Base-by-base conservation (phyloP, 2,329 filamentous ascomycete species). In the Plenodomus lindquistii region DNA sequence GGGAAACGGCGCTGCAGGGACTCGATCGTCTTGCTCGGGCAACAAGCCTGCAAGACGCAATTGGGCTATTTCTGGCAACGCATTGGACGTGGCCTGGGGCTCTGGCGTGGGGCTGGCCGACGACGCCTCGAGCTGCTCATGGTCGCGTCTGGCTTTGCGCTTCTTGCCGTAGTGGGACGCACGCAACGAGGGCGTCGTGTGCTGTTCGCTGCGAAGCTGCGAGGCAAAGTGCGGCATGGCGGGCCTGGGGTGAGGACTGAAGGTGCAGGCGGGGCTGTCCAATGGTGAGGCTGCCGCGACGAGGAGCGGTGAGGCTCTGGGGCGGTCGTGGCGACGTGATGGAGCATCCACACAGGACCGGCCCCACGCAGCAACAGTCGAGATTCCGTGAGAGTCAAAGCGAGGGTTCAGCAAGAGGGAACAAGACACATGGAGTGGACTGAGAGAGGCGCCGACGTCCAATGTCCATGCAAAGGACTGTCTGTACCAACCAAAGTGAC, bases 1-100 rank as follows among this genome's bases (percentile, higher is more conserved):
- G 29, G 77, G 77, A 51, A 79, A 79, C 29, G 76, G 74, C 20
- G 59, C 51, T 37, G 65, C 62, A 40, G 77, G 76, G 13, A 77
- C 49, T 19, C 67, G 59, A 36, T 72, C 45, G 19, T 65, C 69
- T 21, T 70, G 57, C n/a, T 72, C 62, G 47, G 73, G 63, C 44
- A 68, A 59, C 50, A 72, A 66, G 42, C 75, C 75, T 53, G 77
- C 76, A 46, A 75, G 65, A 61, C 64, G 70, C 54, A 67, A 61
- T 55, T 72, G 67, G 37, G 50, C 57, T 51, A 59, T 51, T 46
- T 68, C 57, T 24, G 52, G 48, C 17, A 59, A 45, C 35, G 56
- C 50, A 54, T 16, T 46, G 29, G 48, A 24, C 15, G 20, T 35
- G 13, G 13, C 18, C 24, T 42, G 22, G 18, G 42, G 29, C 19